A percentile compares a stretch with the other conserved stretches of the same genome.
Conservation (phyloP, 768 basidiomycete genomes). For the Mrakia blollopis region DNA sequence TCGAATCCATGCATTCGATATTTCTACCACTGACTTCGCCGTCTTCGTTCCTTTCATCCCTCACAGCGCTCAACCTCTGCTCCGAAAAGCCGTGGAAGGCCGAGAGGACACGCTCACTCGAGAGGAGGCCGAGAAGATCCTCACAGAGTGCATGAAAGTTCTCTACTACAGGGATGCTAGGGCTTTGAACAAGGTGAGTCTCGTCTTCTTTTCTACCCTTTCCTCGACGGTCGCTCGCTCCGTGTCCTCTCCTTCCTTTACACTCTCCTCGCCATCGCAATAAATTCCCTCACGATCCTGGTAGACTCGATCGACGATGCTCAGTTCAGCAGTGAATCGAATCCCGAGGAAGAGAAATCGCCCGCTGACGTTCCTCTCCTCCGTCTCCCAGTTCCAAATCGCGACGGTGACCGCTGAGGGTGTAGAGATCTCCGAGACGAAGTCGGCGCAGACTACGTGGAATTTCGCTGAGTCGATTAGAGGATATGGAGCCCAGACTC, state of each 20-base stretch:
- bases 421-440: conserved; percentile 70
- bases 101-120: conserved; percentile 67
- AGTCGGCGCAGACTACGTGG: conserved; percentile 74
- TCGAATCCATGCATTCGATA: too few relatives aligned
- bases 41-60: neutral
- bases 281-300: neutral
- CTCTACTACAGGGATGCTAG: conserved; percentile 95
- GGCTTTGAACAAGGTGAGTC: conserved; percentile 82
- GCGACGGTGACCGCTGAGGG: conserved; percentile 77
- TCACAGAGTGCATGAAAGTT: conserved; percentile 84
- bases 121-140: conserved; percentile 68
- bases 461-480: conserved; percentile 84
- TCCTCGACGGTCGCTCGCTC: neutral
- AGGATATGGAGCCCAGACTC: conserved; percentile 46
- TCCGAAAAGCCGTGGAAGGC: conserved; percentile 85
- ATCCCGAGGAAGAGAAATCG: neutral
- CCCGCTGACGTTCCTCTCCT: neutral
- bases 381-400: conserved; percentile 73
- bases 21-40: too few relatives aligned
- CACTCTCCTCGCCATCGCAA: neutral
- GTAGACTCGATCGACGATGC: neutral
- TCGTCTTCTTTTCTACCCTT: neutral
- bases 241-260: neutral
- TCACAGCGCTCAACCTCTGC: conserved; percentile 67
- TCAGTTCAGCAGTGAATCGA: neutral